These are phyloP conservation scores for Ministeria vibrans DNA, from an alignment of 78 protist species.

Conservation along the genomic window DNA sequence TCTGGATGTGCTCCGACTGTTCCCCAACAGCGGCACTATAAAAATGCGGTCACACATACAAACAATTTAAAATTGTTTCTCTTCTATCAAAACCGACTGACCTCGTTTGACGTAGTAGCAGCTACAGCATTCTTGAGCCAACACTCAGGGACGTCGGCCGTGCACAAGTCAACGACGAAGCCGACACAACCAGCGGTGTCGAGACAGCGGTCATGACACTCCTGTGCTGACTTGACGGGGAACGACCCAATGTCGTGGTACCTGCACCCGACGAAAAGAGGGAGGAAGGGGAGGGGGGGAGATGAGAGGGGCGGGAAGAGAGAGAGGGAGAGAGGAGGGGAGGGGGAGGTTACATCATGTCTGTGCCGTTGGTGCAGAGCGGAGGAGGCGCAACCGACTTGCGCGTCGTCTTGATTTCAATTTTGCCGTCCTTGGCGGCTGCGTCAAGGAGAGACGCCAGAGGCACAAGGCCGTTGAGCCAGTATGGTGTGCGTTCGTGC, in stretches of 20 bases:
- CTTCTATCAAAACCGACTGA: neutral
- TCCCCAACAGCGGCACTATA: neutral
- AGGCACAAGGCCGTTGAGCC: slow-evolving; percentile 40
- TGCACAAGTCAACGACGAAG: neutral
- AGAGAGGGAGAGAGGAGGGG: too few relatives aligned
- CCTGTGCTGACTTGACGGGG: neutral
- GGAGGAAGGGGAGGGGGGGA: too few relatives aligned
- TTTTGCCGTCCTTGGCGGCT: too few relatives aligned
- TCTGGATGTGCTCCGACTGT: neutral
- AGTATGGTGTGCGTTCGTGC: slow-evolving; percentile 43
- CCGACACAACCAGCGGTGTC: slow-evolving; percentile 1
- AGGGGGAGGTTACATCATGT: too few relatives aligned
- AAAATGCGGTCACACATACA: neutral
- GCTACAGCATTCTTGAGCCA: slow-evolving; percentile 8
- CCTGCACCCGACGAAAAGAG: too few relatives aligned
- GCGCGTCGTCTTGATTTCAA: too few relatives aligned
- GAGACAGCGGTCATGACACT: neutral
- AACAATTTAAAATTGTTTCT: neutral
- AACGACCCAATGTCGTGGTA: too few relatives aligned
- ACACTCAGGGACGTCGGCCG: neutral
- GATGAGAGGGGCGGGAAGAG: too few relatives aligned
- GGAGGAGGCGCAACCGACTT: too few relatives aligned
- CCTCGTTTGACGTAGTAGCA: too few relatives aligned
- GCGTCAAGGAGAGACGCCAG: slow-evolving; percentile 15
- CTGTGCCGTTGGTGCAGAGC: neutral